Percentiles rank a stretch among this genome's conserved stretches.
phyloP scores from a whole-genome alignment of 2,329 filamentous ascomycete genomes.

The Epichloe festucae region DNA sequence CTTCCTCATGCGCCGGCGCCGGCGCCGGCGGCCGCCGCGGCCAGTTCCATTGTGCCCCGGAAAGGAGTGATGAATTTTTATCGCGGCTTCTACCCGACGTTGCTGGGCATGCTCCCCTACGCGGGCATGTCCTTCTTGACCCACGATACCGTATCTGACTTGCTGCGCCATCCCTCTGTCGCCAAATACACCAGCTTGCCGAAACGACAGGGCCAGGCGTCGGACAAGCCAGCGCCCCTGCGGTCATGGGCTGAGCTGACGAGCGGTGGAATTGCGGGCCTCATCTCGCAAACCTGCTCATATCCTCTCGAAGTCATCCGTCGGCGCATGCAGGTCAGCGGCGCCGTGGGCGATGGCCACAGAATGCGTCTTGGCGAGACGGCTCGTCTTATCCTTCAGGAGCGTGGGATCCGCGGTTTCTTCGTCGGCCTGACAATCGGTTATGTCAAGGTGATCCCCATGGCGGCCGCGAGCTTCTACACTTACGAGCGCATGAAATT shows the following conservation, averaged over 20 bases:
- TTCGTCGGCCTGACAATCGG: slow-evolving; percentile 90
- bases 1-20: slow-evolving; percentile 14
- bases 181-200: slow-evolving; percentile 65
- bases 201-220: slow-evolving; percentile 36
- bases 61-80: slow-evolving; percentile 83
- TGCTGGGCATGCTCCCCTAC: slow-evolving; percentile 93
- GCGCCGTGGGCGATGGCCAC: slow-evolving; percentile 82
- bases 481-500: slow-evolving; percentile 53
- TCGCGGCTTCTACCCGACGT: slow-evolving; percentile 77
- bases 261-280: slow-evolving; percentile 72
- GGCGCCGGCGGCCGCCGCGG: slow-evolving; percentile 19
- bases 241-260: slow-evolving; percentile 77
- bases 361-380: slow-evolving; percentile 70
- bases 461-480: slow-evolving; percentile 62
- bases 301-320: slow-evolving; percentile 91
- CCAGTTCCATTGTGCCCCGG: slow-evolving; percentile 38
- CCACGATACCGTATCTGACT: slow-evolving; percentile 79
- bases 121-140: slow-evolving; percentile 92
- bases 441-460: slow-evolving; percentile 85
- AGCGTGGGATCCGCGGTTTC: slow-evolving; percentile 70
- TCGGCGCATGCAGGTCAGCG: slow-evolving; percentile 89
- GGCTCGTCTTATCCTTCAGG: slow-evolving; percentile 56
- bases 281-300: slow-evolving; percentile 81
- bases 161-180: slow-evolving; percentile 57
- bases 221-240: slow-evolving; percentile 56